These are phyloP conservation scores for Hansenula sp. DNA, from an alignment of 1,139 yeast genomes.

Conservation along the genomic window DNA sequence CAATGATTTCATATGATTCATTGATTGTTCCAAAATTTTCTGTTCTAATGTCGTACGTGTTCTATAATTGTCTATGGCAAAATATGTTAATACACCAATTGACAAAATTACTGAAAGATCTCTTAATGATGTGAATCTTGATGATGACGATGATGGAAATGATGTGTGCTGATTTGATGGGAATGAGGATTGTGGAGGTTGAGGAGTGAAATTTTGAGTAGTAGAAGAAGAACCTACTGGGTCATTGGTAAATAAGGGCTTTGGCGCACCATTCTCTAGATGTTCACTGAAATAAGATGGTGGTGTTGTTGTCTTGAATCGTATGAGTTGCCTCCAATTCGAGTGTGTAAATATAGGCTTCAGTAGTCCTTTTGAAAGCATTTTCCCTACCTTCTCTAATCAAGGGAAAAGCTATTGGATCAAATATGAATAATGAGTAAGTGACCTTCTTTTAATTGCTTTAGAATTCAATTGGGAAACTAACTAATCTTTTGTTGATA, in stretches of 20 bases:
- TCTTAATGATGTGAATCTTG: constrained; percentile 9
- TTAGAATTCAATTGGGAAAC: too few species aligned
- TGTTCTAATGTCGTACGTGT: constrained; percentile 41
- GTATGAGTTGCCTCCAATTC: neutral
- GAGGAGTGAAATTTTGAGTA: neutral
- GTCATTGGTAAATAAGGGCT: neutral
- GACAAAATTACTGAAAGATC: constrained; percentile 26
- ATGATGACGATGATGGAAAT: neutral
- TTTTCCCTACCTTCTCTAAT: neutral
- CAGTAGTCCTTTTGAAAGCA: neutral
- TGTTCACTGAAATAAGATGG: constrained; percentile 2
- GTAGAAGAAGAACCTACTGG: neutral
- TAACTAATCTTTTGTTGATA: too few species aligned
- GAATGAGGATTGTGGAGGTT: neutral
- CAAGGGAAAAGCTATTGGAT: too few species aligned
- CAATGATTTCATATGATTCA: constrained; percentile 40
- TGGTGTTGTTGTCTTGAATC: constrained; percentile 1
- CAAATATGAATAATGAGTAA: too few species aligned
- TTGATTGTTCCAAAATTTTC: constrained; percentile 34
- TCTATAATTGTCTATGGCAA: constrained; percentile 50
- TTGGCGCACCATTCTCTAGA: neutral
- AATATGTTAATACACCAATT: constrained; percentile 31
- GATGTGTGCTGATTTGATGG: neutral
- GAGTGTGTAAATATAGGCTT: neutral
- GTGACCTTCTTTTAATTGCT: too few species aligned